These are phyloP conservation scores for Theobroma grandiflorum DNA, from an alignment of 441 rosid species.

Conservation along the genomic window DNA sequence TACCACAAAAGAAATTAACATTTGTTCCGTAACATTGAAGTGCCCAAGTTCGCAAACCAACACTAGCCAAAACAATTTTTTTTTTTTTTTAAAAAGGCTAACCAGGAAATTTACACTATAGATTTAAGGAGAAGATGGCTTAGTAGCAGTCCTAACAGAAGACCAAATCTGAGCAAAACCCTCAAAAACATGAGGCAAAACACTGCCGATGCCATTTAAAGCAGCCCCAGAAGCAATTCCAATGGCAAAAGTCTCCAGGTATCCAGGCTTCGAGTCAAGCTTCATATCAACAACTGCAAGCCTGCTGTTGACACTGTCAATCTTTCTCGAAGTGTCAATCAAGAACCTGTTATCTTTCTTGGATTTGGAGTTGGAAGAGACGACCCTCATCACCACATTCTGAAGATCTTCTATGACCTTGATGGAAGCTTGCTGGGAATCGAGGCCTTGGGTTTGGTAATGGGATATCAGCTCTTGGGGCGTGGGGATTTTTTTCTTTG, in stretches of 20 bases:
- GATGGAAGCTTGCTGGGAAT: conserved; percentile 72
- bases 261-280: conserved; percentile 87
- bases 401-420: conserved; percentile 94
- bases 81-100: neutral
- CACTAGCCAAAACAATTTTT: neutral
- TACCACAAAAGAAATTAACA: neutral
- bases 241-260: conserved; percentile 59
- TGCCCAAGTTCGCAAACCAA: neutral
- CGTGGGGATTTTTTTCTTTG: conserved; percentile 60
- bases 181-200: conserved; percentile 62
- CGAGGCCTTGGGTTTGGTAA: conserved; percentile 79
- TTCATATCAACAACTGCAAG: conserved; percentile 80
- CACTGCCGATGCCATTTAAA: conserved; percentile 58
- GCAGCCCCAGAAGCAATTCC: conserved; percentile 83
- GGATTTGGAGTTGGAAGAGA: conserved; percentile 49
- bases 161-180: conserved; percentile 75
- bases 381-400: conserved; percentile 61
- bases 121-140: conserved; percentile 44
- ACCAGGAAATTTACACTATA: neutral
- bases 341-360: conserved; percentile 58
- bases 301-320: conserved; percentile 63
- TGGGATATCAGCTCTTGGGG: conserved; percentile 80
- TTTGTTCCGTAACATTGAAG: neutral
- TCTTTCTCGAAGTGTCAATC: conserved; percentile 59
- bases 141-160: conserved; percentile 60